Base-by-base conservation (phyloP, 2,329 filamentous ascomycete genomes). In the Fusarium brevicatenulatum region DNA sequence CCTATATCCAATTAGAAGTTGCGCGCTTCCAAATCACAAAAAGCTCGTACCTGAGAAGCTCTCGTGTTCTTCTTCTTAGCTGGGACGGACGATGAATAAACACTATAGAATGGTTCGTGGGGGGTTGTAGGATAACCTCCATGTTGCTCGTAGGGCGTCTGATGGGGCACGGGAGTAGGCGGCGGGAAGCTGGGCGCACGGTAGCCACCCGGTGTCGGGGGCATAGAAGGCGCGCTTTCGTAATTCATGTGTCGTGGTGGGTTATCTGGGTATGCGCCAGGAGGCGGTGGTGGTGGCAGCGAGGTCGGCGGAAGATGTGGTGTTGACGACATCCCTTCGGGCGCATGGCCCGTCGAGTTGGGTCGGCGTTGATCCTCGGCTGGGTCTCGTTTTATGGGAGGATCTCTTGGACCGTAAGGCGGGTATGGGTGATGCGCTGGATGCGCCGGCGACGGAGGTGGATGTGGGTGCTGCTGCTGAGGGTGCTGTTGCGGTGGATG, bases 51-150 rank as follows among this genome's bases (percentile, higher is more conserved):
- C 86, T 91, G 90, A 13, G 90, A 90, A 36, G 90, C 90, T 75
- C 90, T 85, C 57, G 90, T 90, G n/a, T 89, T 88, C 82, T 91
- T 91, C 77, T 89, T 86, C 80, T 91, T 90, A 9, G 79, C 75
- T 21, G 78, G 75, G 9, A 84, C 82, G 7, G 82, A 82, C 9
- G 85, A 81, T 8, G 85, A 78, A 66, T 86, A 86, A 12, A 88
- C 78, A 32, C 78, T 80, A 66, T 83, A 81, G 62, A 83, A 80
- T 49, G 81, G 71, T 72, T 85, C 79, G 58, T 81, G 80, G 46
- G 42, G 42, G 18, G 78, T 83, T 19, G 71, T 64, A 32, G 71
- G 62, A 49, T 82, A 83, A 37, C 71, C 68, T 13, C 76, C 64
- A 42, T 80, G 80, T 34, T 77, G 75, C 44, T 85, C 84, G 60